Base-by-base conservation (phyloP, 768 basidiomycete species). In the Crucibulum laeve region DNA sequence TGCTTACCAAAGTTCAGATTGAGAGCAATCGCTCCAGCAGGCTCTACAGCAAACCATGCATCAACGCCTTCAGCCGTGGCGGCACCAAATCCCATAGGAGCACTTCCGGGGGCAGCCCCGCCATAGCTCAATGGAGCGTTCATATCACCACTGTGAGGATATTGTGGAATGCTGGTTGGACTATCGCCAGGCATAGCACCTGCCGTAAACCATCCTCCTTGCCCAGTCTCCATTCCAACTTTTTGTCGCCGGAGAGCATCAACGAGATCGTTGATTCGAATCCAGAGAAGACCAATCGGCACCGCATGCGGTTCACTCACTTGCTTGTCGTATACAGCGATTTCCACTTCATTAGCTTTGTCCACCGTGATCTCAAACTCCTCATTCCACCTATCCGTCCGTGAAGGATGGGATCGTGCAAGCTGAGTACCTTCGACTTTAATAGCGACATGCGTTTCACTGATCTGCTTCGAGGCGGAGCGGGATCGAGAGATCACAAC, bases 261-360 rank as follows among this genome's bases (percentile, higher is more conserved):
- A 14, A 96, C 89, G 18, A 99, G 71, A 62, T 99, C 96, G 50
- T 79, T 89, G 51, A 98, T 87, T 53, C 87, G 80, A 49, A 99
- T 77, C 96, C 96, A 99, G 19, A 97, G 71, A 53, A 98, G 74
- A 22, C 95, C 96, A 48, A 98, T 93, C 25, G 93, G 94, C 11
- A 88, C 77, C 1, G 91, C 84, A 52, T 91, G 79, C 11, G 70
- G 69, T 48, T 92, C 90, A 44, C 82, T 84, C 15, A 80, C 77
- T 55, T 90, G 88, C 53, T 91, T 91, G 65, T 99, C 96, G 55
- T 92, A 93, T 24, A 99, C 80, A 23, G 91, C 89, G 40, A 99
- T 84, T 67, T 98, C 96, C 38, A 97, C 88, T 72, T 99, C 96
- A 60, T 95, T 97, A 11, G 95, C 94, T 65, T 98, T 98, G 71